These are phyloP conservation scores for Aureobasidium sp. DNA, from an alignment of 2,329 filamentous ascomycete species.

Conservation along the genomic window DNA sequence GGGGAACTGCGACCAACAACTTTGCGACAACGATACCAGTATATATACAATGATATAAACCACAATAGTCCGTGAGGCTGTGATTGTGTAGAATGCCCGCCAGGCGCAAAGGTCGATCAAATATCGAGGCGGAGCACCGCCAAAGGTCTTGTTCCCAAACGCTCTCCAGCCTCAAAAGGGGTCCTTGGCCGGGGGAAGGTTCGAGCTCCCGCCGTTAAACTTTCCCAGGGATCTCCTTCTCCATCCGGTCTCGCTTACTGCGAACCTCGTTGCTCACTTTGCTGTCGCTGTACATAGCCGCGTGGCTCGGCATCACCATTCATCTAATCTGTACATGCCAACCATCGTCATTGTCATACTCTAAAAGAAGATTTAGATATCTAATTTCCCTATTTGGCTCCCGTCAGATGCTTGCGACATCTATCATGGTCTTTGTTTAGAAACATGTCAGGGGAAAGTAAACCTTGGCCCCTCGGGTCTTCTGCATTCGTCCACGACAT, in stretches of 20 bases:
- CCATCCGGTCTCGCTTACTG: neutral
- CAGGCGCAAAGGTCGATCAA: neutral
- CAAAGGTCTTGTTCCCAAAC: neutral
- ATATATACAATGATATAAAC: neutral
- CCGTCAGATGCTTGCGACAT: conserved; percentile 6
- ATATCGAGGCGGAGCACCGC: neutral
- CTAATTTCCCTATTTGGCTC: neutral
- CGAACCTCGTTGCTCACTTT: neutral
- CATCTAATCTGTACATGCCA: neutral
- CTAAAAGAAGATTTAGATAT: neutral
- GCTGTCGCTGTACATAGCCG: neutral
- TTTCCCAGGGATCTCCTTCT: neutral
- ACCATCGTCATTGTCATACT: neutral
- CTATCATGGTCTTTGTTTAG: neutral
- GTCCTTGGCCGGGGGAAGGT: neutral
- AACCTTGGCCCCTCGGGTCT: neutral
- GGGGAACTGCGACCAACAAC: neutral
- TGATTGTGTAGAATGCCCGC: neutral
- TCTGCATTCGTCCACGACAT: neutral
- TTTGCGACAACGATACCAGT: neutral
- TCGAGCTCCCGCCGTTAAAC: neutral
- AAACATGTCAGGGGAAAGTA: neutral
- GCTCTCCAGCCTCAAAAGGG: neutral
- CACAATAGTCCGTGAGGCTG: neutral
- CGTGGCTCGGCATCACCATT: neutral